Evolutionary conservation across 1,139 yeast genomes (phyloP), one percentile per base, ranked within the genome.

Genomic region (Geotrichum reessii): DNA sequence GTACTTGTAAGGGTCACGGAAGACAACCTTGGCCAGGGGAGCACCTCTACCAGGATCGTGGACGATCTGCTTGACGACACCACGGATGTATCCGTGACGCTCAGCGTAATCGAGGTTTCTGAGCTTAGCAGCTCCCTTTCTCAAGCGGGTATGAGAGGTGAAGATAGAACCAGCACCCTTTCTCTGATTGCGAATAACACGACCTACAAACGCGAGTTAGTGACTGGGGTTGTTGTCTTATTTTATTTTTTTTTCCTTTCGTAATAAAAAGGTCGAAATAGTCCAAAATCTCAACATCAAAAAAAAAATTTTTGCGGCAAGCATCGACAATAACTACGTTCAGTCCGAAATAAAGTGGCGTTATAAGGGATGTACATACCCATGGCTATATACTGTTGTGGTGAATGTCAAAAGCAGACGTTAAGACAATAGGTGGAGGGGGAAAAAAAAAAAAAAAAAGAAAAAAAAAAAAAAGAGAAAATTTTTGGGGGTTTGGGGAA

Each of bases 41-140:
- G 99, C 99, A 84, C 99, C 99, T 82, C 99, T 87, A 80, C 99
- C 99, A 75, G 99, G 95, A 77, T 93, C 99, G 84, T 93, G 99
- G 81, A 93, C 83, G 81, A 93, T 93, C 81, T 87, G 95, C 87
- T 92, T 92, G 72, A 93, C 98, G 71, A 93, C 85, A 82, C 99
- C 99, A 82, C 98, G 95, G 77, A 91, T 86, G 92, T 92, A 93
- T 77, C 99, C 99, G 80, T 93, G 97, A 81, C 97, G 95, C 84
- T 95, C 99, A 79, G 98, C 96, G 76, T 85, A 93, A 81, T 93
- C 99, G 81, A 93, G 87, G 78, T 96, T 87, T 87, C 99, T 90
- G 80, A 92, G 87, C 88, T 92, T 93, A 79, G 99, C 99, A 78
- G 99, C 98, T 80, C 99, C 99, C 84, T 95, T 89, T 87, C 99